Conservation (phyloP, 2,329 filamentous ascomycete species). For the Lithohypha guttulata region DNA sequence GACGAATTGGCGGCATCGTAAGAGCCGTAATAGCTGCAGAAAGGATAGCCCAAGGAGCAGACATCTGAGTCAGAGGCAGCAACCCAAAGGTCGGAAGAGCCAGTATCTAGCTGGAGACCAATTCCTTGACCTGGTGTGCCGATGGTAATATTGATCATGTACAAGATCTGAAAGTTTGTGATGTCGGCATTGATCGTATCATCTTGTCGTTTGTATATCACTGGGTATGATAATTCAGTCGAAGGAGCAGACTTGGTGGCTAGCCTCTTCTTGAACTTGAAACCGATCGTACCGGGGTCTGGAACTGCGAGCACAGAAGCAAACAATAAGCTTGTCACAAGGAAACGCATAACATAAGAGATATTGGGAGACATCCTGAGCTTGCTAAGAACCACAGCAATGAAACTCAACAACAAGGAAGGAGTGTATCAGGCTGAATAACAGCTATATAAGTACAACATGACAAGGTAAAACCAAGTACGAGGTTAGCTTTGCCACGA, state of each 20-base stretch:
- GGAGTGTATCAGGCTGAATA: no score
- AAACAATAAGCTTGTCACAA: no score
- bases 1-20: constrained; percentile 22
- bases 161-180: constrained; percentile 33
- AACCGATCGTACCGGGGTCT: not conserved
- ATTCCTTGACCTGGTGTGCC: constrained; percentile 52
- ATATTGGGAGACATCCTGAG: no score
- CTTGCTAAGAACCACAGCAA: no score
- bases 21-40: constrained; percentile 14
- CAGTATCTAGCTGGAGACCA: constrained; percentile 54
- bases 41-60: constrained; percentile 9
- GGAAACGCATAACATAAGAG: no score
- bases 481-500: no score
- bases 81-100: constrained; percentile 60
- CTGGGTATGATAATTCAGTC: not conserved
- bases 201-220: constrained; percentile 12
- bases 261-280: constrained; percentile 2
- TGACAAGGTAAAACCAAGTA: no score
- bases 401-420: no score
- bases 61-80: constrained; percentile 18
- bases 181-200: constrained; percentile 16
- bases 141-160: constrained; percentile 52
- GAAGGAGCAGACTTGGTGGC: not conserved
- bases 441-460: no score
- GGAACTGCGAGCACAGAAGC: not conserved